Conservation (phyloP, 495 filamentous ascomycete genomes). For the Neurospora sp. region DNA sequence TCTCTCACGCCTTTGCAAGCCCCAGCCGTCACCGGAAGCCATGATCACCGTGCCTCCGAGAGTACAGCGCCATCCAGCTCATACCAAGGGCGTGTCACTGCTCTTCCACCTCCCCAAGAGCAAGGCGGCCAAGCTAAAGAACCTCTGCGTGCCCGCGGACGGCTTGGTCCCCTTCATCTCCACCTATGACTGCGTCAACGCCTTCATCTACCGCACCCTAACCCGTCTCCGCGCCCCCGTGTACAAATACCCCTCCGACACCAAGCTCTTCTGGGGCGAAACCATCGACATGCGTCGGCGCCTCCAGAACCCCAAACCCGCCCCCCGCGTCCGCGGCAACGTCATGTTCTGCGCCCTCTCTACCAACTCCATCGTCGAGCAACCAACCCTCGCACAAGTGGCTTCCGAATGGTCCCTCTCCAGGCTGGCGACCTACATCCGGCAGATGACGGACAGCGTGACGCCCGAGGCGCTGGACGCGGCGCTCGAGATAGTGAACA, state of each 20-base stretch:
- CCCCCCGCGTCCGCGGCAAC: conserved; percentile 26
- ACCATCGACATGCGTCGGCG: conserved; percentile 33
- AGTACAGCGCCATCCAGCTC: conserved; percentile 22
- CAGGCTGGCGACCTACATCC: conserved; percentile 28
- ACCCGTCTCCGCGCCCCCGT: conserved; percentile 23
- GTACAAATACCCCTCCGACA: conserved; percentile 19
- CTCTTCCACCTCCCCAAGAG: conserved; percentile 35
- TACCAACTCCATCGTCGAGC: conserved; percentile 6
- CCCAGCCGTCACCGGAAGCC: conserved; percentile 3
- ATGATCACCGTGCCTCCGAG: neutral
- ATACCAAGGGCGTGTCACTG: conserved; percentile 16
- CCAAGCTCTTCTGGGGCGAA: conserved; percentile 23
- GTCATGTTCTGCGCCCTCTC: conserved; percentile 23
- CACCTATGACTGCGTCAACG: conserved; percentile 33
- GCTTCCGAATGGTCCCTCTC: conserved; percentile 28
- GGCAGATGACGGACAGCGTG: conserved; percentile 25
- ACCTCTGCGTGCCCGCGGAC: neutral
- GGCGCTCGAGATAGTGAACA: conserved; percentile 22
- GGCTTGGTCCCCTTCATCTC: conserved; percentile 26
- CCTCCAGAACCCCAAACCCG: conserved; percentile 20
- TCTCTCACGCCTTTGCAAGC: conserved; percentile 27
- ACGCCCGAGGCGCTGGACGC: conserved; percentile 21
- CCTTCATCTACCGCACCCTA: conserved; percentile 28
- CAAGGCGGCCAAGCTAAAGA: conserved; percentile 31
- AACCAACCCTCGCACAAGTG: conserved; percentile 20